Evolutionary conservation across 2,329 filamentous ascomycete species (phyloP), one percentile per base, ranked within the genome.

Genomic region (Teratosphaeria viscida): DNA sequence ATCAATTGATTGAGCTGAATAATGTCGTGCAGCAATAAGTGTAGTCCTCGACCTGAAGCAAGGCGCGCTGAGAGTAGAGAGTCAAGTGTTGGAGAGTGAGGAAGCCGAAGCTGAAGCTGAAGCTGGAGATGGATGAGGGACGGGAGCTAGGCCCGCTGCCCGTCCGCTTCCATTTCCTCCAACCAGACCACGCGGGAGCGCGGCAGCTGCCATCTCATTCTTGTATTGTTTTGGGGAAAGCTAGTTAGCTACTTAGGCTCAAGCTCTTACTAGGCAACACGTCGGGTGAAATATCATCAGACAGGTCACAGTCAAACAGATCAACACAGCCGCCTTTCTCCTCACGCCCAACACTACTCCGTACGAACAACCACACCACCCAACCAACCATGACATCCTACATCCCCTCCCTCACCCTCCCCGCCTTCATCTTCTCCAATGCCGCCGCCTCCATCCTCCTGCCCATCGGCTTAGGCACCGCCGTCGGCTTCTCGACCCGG

Each of bases 341-440:
- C 5, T 7, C 29, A 32, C 29, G 5, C 29, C 29, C 29, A 32
- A 32, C 29, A 32, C 4, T 23, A 23, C 1, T 23, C 23, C 2
- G 29, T 32, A 7, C 29, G 3, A 32, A 32, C 29, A 32, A 32
- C 7, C 23, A 23, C 23, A 23, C 23, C 23, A 23, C 23, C 23
- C 23, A 23, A 23, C 23, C 23, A 2, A 23, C 23, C 49, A 95
- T 94, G 89, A 92, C 88, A 11, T 85, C 88, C 63, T 87, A 88
- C 73, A 84, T 94, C 61, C 85, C 88, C n/a, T 85, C 84, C 47
- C 75, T 95, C 64, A 91, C 88, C 26, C 79, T 95, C 19, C 90
- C 90, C 2, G 76, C 81, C 54, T 78, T 82, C 65, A 75, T 92
- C 64, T 92, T 95, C 73, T 80, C 84, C 68, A 85, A 83, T 71